Conservation (phyloP, 2,329 filamentous ascomycete species). For the Tolypocladium cylindrosporum region DNA sequence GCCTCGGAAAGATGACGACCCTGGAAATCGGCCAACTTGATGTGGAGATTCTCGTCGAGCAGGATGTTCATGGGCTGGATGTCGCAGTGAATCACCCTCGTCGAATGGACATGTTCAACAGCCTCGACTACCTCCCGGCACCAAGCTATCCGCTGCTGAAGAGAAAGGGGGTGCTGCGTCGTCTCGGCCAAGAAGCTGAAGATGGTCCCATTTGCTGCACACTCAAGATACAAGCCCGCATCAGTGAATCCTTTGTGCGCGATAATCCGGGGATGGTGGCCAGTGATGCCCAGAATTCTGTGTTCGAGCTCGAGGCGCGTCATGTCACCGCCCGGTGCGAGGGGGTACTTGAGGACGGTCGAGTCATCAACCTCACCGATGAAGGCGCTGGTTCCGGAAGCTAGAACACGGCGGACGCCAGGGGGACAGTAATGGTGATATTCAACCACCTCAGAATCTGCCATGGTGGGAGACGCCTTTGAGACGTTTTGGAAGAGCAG, state of each 20-base stretch:
- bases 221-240: conserved; percentile 8
- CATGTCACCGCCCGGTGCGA: conserved; percentile 6
- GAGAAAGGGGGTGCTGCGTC: background rate
- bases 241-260: conserved; percentile 4
- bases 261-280: conserved; percentile 7
- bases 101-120: conserved; percentile 2
- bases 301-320: conserved; percentile 7
- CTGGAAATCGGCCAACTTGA: conserved; percentile 10
- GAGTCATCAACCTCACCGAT: conserved; percentile 12
- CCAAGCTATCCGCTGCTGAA: conserved; percentile 2
- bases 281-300: conserved; percentile 6
- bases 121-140: conserved; percentile 2
- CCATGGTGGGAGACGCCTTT: no score
- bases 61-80: conserved; percentile 8
- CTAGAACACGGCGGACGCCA: conserved; percentile 1
- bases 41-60: conserved; percentile 7
- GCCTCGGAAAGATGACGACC: conserved; percentile 5
- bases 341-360: conserved; percentile 12
- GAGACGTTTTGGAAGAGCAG: no score
- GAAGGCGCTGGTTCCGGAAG: conserved; percentile 5
- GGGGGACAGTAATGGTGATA: conserved; percentile 1
- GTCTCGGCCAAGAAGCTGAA: conserved; percentile 1
- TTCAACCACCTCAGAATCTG: conserved; percentile 1
- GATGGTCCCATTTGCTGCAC: conserved; percentile 8
- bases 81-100: conserved; percentile 7